phyloP scores from a whole-genome alignment of 2,329 filamentous ascomycete genomes.

The Epicoccum nigrum region DNA sequence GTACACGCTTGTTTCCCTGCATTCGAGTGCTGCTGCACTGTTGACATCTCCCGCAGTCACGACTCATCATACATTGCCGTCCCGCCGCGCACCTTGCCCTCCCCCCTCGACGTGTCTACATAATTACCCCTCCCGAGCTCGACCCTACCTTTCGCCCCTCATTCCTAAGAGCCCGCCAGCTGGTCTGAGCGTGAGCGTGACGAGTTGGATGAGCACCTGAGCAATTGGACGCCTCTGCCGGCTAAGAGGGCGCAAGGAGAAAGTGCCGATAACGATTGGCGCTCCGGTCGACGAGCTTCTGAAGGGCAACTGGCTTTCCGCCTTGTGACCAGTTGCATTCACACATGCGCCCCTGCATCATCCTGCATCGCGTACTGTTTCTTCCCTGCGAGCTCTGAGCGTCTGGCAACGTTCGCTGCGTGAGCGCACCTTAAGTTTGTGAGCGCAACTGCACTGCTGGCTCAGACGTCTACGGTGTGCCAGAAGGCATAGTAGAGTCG shows the following conservation, averaged over 20 bases:
- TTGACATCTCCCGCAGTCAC: conserved; percentile 24
- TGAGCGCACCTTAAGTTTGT: conserved; percentile 6
- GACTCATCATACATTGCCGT: conserved; percentile 10
- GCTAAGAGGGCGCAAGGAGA: conserved; percentile 31
- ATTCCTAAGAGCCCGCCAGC: conserved; percentile 24
- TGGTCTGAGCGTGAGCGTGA: conserved; percentile 38
- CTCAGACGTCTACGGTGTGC: conserved; percentile 15
- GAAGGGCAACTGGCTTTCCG: conserved; percentile 11
- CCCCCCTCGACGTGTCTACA: conserved; percentile 9
- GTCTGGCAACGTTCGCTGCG: conserved; percentile 3
- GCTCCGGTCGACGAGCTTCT: conserved; percentile 14
- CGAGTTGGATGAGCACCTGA: conserved; percentile 33
- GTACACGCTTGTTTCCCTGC: conserved; percentile 27
- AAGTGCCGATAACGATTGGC: conserved; percentile 33
- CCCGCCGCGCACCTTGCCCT: conserved; percentile 5
- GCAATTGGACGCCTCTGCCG: conserved; percentile 28
- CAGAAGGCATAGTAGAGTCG: conserved; percentile 20
- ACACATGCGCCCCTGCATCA: conserved; percentile 25
- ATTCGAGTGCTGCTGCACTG: conserved; percentile 19
- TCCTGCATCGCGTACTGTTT: conserved; percentile 19
- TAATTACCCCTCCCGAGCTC: conserved; percentile 24
- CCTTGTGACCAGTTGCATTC: conserved; percentile 39
- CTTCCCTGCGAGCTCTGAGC: conserved; percentile 14
- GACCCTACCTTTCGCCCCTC: conserved; percentile 23
- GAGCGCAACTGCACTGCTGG: conserved; percentile 6